phyloP scores from a whole-genome alignment of 2,329 filamentous ascomycete species.

The Sporothrix curviconia region DNA sequence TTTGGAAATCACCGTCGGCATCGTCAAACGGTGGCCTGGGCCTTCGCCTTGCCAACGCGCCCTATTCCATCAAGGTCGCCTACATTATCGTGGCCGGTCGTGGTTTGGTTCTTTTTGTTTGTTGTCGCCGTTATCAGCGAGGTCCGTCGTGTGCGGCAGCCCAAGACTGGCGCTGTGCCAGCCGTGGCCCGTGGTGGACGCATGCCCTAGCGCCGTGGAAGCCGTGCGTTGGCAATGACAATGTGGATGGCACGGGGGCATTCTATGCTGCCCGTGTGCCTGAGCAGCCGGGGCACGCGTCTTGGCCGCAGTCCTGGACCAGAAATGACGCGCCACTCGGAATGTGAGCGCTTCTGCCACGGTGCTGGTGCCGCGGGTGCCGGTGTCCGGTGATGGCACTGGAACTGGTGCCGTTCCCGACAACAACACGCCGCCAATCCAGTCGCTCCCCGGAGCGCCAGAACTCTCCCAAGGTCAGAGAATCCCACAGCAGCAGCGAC shows the following conservation, averaged over 20 bases:
- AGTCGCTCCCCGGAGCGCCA: background rate
- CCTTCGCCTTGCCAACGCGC: slow-evolving; percentile 31
- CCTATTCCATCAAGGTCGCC: slow-evolving; percentile 25
- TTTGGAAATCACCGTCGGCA: slow-evolving; percentile 34
- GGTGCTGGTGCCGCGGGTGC: too few relatives aligned
- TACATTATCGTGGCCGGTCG: slow-evolving; percentile 34
- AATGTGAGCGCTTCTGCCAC: background rate
- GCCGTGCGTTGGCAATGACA: too few relatives aligned
- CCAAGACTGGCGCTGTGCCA: background rate
- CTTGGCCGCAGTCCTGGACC: background rate
- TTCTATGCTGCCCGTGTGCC: background rate
- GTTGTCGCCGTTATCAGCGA: slow-evolving; percentile 28
- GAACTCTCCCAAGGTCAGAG: background rate
- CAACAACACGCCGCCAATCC: background rate
- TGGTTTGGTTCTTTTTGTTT: slow-evolving; percentile 35
- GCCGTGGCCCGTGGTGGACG: background rate
- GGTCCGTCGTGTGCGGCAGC: slow-evolving; percentile 19
- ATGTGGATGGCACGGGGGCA: background rate
- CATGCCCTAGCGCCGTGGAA: too few relatives aligned
- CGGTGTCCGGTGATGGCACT: too few relatives aligned
- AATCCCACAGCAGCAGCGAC: slow-evolving; percentile 9
- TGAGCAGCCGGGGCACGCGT: background rate
- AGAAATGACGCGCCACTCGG: slow-evolving; percentile 1
- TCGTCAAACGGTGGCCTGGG: slow-evolving; percentile 41
- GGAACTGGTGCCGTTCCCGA: background rate